Evolutionary conservation across 1,139 yeast genomes (phyloP).

Genomic region (Arxiozyma bovina): DNA sequence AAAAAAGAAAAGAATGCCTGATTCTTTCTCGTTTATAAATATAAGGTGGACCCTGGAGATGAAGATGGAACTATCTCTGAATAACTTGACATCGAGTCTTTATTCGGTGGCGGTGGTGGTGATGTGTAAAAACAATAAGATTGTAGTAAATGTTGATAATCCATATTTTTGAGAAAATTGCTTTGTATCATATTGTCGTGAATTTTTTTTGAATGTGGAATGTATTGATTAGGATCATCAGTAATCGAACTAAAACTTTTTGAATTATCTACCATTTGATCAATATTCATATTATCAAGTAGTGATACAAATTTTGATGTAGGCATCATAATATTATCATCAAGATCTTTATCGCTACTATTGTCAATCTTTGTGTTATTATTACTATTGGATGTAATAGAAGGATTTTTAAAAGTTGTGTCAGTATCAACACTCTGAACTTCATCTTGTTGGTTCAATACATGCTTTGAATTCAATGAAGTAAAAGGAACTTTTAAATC

Average conservation of each 20-base stretch:
- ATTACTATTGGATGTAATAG: not conserved
- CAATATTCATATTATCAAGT: not conserved
- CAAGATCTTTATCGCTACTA: not conserved
- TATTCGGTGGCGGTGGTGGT: not conserved
- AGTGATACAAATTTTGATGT: not conserved
- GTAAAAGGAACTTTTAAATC: not conserved
- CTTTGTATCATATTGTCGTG: not conserved
- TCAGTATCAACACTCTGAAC: constrained; percentile 7
- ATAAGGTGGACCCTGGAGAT: not conserved
- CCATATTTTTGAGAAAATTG: constrained; percentile 11
- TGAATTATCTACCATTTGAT: not conserved
- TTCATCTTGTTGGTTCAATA: constrained; percentile 4
- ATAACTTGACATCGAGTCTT: not conserved
- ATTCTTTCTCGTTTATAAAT: not conserved
- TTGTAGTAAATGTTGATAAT: constrained; percentile 21
- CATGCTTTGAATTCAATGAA: not conserved
- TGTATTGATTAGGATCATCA: not conserved
- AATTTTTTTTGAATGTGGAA: not conserved
- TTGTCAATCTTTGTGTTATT: no score
- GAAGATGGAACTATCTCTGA: not conserved
- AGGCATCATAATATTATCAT: not conserved
- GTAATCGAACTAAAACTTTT: not conserved
- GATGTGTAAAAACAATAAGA: constrained; percentile 23
- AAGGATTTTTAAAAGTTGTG: constrained; percentile 5
- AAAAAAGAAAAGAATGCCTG: not conserved